Evolutionary conservation across 2,329 filamentous ascomycete genomes (phyloP), one percentile per base, ranked within the genome.

Genomic region (Tolypocladium nubicola): DNA sequence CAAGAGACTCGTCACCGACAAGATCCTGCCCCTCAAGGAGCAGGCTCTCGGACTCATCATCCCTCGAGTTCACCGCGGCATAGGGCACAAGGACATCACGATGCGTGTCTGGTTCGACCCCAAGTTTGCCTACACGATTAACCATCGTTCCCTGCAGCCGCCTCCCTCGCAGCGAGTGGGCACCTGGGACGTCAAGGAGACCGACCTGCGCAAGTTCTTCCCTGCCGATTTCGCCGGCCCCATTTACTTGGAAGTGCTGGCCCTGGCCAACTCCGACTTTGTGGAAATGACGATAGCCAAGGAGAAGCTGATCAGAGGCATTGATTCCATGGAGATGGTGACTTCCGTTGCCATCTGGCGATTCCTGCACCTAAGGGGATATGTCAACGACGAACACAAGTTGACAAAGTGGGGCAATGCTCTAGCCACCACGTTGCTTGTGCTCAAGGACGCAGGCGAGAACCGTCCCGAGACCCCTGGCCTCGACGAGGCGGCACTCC

Each of bases 361-460:
- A 57, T 94, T 97, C 72, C 79, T 99, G 26, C 90, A 96, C 67
- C 79, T 97, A 53, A 85, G 92, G 59, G 91, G 87, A 30, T 99
- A 97, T 66, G 79, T 96, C 52, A 84, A 94, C 63, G 79, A 85
- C 54, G 78, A 82, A 53, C 93, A 97, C 71, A 83, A 86, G 59
- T 79, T 97, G 60, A 96, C 92, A 10, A 73, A 77, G 10, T 96
- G 91, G 90, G 94, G 93, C 19, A 84, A 86, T 64, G 89, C 89
- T 23, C 77, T 97, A 43, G 84, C 85, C 37, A 82, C 83, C 37
- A 86, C 88, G 4, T 74, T 96, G 33, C 76, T 85, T 57, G 75
- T 79, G 10, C 73, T 92, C 26, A 75, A 84, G 61, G 80, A 82
- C 50, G 77, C 77, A 14, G 74, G 76, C 50, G 73, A 76, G 58